A percentile compares a stretch with the other conserved stretches of the same genome.
These are phyloP conservation scores for Coemansia sp. DNA, from an alignment of 192 early-diverging fungal genomes.

Conservation along the genomic window DNA sequence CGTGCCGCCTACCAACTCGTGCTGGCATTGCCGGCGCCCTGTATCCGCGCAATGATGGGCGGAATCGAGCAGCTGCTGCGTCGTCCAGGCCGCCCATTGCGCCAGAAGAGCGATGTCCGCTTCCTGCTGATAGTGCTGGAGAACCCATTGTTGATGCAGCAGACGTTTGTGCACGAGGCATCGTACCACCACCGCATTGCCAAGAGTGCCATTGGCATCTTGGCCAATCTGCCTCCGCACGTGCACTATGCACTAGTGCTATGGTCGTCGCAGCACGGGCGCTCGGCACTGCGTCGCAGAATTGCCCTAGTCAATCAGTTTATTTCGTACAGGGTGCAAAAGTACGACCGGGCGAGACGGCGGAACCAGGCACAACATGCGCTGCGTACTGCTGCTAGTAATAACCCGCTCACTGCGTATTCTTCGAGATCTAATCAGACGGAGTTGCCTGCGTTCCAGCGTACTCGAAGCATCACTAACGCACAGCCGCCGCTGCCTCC, in stretches of 20 bases:
- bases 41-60: conserved; percentile 75
- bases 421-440: conserved; percentile 37
- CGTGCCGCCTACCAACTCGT: conserved; percentile 65
- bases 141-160: conserved; percentile 80
- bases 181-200: conserved; percentile 84
- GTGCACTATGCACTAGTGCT: conserved; percentile 86
- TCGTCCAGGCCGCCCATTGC: conserved; percentile 57
- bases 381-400: neutral
- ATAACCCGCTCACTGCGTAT: conserved; percentile 31
- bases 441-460: conserved; percentile 47
- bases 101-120: conserved; percentile 63
- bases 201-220: conserved; percentile 75
- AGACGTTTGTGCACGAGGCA: conserved; percentile 73
- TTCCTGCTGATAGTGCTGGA: conserved; percentile 83
- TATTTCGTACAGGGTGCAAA: conserved; percentile 77
- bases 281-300: conserved; percentile 65
- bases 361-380: conserved; percentile 9
- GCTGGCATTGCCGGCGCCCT: conserved; percentile 60
- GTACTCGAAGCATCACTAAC: conserved; percentile 29
- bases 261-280: conserved; percentile 72
- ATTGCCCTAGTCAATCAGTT: conserved; percentile 85
- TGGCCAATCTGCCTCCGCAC: conserved; percentile 80
- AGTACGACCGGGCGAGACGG: conserved; percentile 50
- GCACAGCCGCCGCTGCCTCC: neutral
- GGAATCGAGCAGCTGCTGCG: conserved; percentile 70